These are phyloP conservation scores for Ogataea glucozyma DNA, from an alignment of 805 yeast genomes.

Conservation along the genomic window DNA sequence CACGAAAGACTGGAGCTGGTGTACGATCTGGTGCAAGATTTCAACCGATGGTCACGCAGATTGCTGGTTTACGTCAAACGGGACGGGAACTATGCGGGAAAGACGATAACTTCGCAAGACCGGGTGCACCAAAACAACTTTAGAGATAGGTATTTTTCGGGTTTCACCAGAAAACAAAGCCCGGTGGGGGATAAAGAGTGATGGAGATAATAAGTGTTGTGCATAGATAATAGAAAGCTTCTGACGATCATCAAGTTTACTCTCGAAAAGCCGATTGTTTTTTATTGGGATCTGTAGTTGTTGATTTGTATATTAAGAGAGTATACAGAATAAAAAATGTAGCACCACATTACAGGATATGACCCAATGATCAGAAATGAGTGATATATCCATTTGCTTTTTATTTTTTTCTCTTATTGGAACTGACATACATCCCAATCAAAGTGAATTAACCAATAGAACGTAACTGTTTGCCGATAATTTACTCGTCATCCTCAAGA, in stretches of 20 bases:
- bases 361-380: constrained; percentile 3
- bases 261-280: no score
- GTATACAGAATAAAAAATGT: constrained; percentile 7
- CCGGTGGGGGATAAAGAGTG: constrained; percentile 30
- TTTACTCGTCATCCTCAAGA: constrained; percentile 61
- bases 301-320: constrained; percentile 9
- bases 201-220: not conserved
- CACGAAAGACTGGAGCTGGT: constrained; percentile 72
- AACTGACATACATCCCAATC: not conserved
- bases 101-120: constrained; percentile 42
- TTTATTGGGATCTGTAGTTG: not conserved
- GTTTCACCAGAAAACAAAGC: constrained; percentile 41
- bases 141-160: constrained; percentile 73
- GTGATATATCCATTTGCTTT: constrained; percentile 10
- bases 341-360: constrained; percentile 12
- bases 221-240: not conserved
- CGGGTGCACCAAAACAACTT: constrained; percentile 57
- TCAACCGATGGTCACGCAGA: constrained; percentile 91
- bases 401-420: constrained; percentile 6
- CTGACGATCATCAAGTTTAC: no score
- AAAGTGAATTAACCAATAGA: constrained; percentile 9
- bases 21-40: constrained; percentile 80
- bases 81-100: constrained; percentile 49
- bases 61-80: constrained; percentile 77
- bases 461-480: constrained; percentile 22